phyloP scores from a whole-genome alignment of 768 basidiomycete species.

The Cyathus striatus region DNA sequence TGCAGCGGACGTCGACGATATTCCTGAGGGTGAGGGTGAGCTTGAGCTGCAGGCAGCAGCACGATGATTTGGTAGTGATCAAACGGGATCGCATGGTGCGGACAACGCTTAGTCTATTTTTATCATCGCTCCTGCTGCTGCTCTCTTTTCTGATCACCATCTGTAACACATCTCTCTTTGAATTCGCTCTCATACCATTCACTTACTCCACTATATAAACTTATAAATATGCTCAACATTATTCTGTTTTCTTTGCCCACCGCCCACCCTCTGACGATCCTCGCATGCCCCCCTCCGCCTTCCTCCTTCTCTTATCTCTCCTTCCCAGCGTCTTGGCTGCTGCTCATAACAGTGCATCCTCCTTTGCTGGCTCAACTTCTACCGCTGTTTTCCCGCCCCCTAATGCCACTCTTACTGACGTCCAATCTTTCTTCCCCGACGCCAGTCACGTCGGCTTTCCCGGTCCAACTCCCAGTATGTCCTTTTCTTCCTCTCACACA shows the following conservation, averaged over 20 bases:
- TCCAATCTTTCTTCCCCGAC: slow-evolving; percentile 36
- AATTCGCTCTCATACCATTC: background rate
- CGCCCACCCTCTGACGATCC: background rate
- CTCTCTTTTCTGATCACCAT: too few relatives aligned
- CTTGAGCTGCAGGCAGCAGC: too few relatives aligned
- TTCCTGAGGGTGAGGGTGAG: too few relatives aligned
- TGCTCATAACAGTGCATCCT: slow-evolving; percentile 16
- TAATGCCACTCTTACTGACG: slow-evolving; percentile 26
- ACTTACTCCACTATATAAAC: background rate
- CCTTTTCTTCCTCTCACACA: background rate
- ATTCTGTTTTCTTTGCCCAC: background rate
- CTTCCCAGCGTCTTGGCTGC: background rate
- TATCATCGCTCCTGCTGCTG: too few relatives aligned
- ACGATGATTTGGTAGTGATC: too few relatives aligned
- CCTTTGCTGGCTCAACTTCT: slow-evolving; percentile 36
- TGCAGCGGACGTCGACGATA: too few relatives aligned
- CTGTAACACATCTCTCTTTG: background rate
- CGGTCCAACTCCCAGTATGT: slow-evolving; percentile 44
- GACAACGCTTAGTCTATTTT: too few relatives aligned
- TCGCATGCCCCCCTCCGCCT: background rate
- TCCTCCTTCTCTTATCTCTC: background rate
- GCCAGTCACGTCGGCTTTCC: slow-evolving; percentile 37
- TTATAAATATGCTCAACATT: background rate
- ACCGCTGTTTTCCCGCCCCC: slow-evolving; percentile 38
- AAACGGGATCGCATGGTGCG: too few relatives aligned